phyloP scores from a whole-genome alignment of 2,329 filamentous ascomycete genomes.

The Orbilia oligospora region DNA sequence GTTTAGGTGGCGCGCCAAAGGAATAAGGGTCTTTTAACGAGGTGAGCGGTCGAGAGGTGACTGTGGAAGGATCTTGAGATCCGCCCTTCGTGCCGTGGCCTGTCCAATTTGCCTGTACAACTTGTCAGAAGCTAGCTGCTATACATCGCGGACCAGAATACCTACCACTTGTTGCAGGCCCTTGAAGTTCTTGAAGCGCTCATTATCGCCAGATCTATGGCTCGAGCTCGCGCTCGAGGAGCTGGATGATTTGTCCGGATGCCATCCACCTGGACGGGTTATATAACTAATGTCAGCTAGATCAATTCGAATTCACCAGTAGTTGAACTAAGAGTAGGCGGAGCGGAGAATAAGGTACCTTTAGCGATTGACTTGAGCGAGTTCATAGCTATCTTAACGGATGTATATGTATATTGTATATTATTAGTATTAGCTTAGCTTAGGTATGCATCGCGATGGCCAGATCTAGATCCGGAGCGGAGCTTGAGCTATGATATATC shows the following conservation, averaged over 20 bases:
- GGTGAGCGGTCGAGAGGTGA: constrained; percentile 74
- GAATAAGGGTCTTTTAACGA: constrained; percentile 80
- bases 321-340: too few species aligned
- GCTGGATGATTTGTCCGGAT: constrained; percentile 67
- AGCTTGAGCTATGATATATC: too few species aligned
- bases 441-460: neutral
- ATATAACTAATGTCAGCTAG: neutral
- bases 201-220: constrained; percentile 64
- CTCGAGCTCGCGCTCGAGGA: constrained; percentile 65
- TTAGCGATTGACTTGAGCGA: constrained; percentile 68
- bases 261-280: constrained; percentile 67
- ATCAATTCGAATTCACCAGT: neutral
- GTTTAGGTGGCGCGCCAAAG: constrained; percentile 86
- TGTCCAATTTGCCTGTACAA: constrained; percentile 72
- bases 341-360: constrained; percentile 60
- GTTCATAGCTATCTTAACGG: constrained; percentile 58
- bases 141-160: neutral
- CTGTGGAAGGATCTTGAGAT: constrained; percentile 67
- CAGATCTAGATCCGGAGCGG: too few species aligned
- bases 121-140: constrained; percentile 47
- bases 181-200: constrained; percentile 69
- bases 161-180: constrained; percentile 73
- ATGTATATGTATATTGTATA: too few species aligned
- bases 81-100: constrained; percentile 69
- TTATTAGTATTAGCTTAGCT: too few species aligned